Evolutionary conservation across 495 filamentous ascomycete genomes (phyloP), one percentile per base, ranked within the genome.

Genomic region (Xanthoparmelia taractica): DNA sequence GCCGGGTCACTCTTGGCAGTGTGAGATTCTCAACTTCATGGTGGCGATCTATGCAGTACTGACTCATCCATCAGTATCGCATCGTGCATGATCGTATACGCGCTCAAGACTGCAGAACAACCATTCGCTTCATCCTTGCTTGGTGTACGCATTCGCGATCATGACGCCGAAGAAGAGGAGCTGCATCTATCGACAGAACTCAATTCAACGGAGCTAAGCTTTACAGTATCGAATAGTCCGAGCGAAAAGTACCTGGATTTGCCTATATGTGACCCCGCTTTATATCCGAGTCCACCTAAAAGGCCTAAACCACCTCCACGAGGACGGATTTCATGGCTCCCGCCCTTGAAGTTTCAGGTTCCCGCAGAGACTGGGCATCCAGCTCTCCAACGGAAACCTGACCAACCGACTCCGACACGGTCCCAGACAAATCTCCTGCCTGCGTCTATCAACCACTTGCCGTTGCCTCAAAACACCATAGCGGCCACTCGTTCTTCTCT

Each of bases 101-200:
- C 57, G 29, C 40, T 65, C 18, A 57, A 55, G 36, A 36, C 31
- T 33, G 50, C 58, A 4, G 58, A 60, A 37, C 57, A 50, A 36
- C 57, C 65, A 4, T 66, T 66, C 47, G 65, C 65, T 48, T 61
- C 65, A 48, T 66, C 65, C 12, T 57, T 63, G 8, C 25, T 34
- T 15, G 65, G 65, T 36, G 38, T 63, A 29, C 63, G 56, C 10
- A 12, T 18, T 13, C 25, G 29, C 29, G 55, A 45, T 18, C 23
- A 34, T 36, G 7, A 54, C 8, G 34, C 15, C 5, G 45, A 34
- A 34, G 65, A 63, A 31, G 55, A 66, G 40, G 18, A 10, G 10
- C 34, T 63, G n/a, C 54, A 63, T 27, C n/a, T 60, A n/a, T 63
- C 65, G 5, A 66, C 23, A 8, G 60, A 63, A n/a, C 55, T 57